These are phyloP conservation scores for Lasiosphaeria hispida DNA, from an alignment of 495 filamentous ascomycete species.

Conservation along the genomic window DNA sequence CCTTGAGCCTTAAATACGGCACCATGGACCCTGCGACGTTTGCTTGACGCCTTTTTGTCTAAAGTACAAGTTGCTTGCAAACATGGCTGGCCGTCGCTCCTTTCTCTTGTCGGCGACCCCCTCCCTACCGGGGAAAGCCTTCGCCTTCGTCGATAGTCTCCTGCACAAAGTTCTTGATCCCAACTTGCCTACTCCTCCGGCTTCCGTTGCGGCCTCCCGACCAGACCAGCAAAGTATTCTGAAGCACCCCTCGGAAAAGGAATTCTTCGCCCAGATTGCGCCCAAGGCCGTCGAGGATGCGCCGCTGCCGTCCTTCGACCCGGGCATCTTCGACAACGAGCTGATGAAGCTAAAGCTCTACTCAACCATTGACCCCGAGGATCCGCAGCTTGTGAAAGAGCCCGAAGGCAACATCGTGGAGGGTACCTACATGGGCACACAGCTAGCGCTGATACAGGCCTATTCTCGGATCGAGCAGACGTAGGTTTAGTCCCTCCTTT, in stretches of 20 bases:
- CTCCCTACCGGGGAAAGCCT: conserved; percentile 12
- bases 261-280: conserved; percentile 24
- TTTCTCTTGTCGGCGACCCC: not conserved
- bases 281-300: conserved; percentile 23
- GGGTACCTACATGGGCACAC: conserved; percentile 38
- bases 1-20: conserved; percentile 1
- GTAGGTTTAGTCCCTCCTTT: conserved; percentile 19
- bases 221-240: conserved; percentile 28
- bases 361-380: conserved; percentile 23
- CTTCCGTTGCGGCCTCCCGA: conserved; percentile 9
- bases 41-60: not conserved
- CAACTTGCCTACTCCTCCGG: conserved; percentile 20
- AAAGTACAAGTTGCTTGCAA: not conserved
- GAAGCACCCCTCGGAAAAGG: conserved; percentile 26
- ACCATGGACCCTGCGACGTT: not conserved
- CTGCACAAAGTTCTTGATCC: conserved; percentile 18
- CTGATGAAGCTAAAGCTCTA: conserved; percentile 30
- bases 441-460: conserved; percentile 39
- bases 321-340: conserved; percentile 34
- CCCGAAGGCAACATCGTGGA: conserved; percentile 29
- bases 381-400: conserved; percentile 17
- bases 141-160: conserved; percentile 16
- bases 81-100: conserved; percentile 14
- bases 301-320: conserved; percentile 32
- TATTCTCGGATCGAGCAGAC: conserved; percentile 40